Evolutionary conservation across 2,329 filamentous ascomycete species (phyloP).

Genomic region (Pseudopyrenochaeta lycopersici): DNA sequence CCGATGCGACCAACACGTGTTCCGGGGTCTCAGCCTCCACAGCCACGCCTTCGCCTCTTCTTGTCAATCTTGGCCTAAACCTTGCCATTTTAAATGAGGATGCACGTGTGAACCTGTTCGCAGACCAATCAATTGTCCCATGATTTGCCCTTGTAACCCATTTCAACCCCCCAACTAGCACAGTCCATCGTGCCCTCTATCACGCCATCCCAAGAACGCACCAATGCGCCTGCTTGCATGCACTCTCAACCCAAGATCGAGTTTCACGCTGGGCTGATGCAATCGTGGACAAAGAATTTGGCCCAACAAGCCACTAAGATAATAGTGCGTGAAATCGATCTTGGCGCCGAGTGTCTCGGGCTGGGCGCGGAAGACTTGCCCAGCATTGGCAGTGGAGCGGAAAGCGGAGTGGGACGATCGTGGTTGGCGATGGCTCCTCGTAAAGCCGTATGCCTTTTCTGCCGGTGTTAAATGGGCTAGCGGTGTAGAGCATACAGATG

Average conservation of each 20-base stretch:
- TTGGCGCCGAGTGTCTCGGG: conserved; percentile 25
- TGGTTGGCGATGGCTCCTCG: background rate
- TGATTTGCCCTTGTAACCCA: background rate
- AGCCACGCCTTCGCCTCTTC: conserved; percentile 13
- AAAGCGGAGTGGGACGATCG: conserved; percentile 28
- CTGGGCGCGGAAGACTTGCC: conserved; percentile 21
- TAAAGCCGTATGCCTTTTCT: background rate
- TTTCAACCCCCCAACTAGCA: background rate
- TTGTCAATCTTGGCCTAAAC: background rate
- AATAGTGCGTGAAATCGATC: conserved; percentile 1
- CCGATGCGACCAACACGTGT: conserved; percentile 13
- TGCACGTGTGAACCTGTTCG: no score
- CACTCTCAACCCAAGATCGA: conserved; percentile 1
- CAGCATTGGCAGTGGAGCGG: conserved; percentile 34
- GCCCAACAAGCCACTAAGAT: conserved; percentile 3
- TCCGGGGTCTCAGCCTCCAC: conserved; percentile 20
- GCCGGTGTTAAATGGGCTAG: background rate
- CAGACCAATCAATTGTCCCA: no score
- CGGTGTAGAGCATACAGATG: background rate
- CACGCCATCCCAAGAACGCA: conserved; percentile 17
- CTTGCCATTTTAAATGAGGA: no score
- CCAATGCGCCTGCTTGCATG: conserved; percentile 6
- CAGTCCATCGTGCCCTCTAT: conserved; percentile 9
- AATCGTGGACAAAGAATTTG: conserved; percentile 4
- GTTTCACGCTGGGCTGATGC: conserved; percentile 35